phyloP scores from a whole-genome alignment of 1,139 yeast species.

The Pichia sp. region DNA sequence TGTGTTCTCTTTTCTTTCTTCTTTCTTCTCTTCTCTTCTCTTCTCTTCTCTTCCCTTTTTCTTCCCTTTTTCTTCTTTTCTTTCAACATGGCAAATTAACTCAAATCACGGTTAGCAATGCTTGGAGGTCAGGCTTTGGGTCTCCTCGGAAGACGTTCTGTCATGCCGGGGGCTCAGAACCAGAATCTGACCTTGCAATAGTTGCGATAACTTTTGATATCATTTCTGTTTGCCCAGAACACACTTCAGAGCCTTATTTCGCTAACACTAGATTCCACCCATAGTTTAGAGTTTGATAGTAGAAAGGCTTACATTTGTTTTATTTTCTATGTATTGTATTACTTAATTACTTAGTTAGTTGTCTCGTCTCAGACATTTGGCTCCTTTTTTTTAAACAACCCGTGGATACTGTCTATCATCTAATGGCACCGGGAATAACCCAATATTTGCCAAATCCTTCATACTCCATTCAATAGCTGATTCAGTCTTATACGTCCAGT shows the following conservation, averaged over 20 bases:
- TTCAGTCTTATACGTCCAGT: slow-evolving; percentile 94
- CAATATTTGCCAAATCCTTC: slow-evolving; percentile 47
- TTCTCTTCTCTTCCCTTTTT: not conserved
- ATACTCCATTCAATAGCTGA: slow-evolving; percentile 83
- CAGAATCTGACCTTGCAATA: too few species aligned
- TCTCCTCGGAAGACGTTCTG: slow-evolving; percentile 3
- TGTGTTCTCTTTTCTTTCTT: not conserved
- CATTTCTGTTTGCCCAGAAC: slow-evolving; percentile 19
- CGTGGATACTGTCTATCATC: slow-evolving; percentile 57
- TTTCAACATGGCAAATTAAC: slow-evolving; percentile 3
- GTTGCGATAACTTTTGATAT: slow-evolving; percentile 6
- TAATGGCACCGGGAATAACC: slow-evolving; percentile 75
- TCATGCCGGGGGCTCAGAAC: too few species aligned
- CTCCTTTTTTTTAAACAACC: slow-evolving; percentile 7
- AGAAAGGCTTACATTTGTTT: slow-evolving; percentile 29
- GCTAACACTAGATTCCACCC: slow-evolving; percentile 31
- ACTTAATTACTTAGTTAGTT: too few species aligned
- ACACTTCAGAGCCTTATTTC: slow-evolving; percentile 28
- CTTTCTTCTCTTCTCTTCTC: not conserved
- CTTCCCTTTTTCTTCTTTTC: not conserved
- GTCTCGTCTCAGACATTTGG: too few species aligned
- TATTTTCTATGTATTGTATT: not conserved
- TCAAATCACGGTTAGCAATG: slow-evolving; percentile 2
- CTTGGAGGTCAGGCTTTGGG: too few species aligned
- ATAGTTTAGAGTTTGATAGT: slow-evolving; percentile 34